These are phyloP conservation scores for Phalaenopsis aphrodite DNA, from an alignment of 106 monocot genomes.

Conservation along the genomic window DNA sequence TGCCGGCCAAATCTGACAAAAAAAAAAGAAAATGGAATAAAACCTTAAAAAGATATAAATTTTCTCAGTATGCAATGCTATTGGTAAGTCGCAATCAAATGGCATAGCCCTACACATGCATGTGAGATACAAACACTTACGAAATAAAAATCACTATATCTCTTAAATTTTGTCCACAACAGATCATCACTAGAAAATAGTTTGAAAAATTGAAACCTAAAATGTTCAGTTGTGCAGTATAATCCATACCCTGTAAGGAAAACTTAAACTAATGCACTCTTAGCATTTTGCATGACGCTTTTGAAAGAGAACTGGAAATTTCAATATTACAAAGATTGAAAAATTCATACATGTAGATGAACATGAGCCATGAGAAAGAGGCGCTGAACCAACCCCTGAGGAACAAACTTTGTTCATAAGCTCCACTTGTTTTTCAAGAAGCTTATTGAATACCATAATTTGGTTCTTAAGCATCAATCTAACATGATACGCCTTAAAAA, in stretches of 20 bases:
- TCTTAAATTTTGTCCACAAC: not conserved
- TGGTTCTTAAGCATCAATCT: slow-evolving; percentile 84
- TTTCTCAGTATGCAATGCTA: not conserved
- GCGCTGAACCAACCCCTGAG: slow-evolving; percentile 33
- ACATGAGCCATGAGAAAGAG: slow-evolving; percentile 50
- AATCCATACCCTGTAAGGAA: not conserved
- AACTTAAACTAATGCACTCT: not conserved
- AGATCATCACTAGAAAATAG: not conserved
- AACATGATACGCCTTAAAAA: slow-evolving; percentile 93
- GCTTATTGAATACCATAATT: slow-evolving; percentile 71
- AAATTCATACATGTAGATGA: slow-evolving; percentile 39
- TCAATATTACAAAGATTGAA: not conserved
- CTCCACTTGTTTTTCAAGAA: slow-evolving; percentile 75
- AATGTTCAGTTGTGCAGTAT: not conserved
- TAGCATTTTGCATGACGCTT: not conserved
- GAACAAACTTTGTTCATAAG: slow-evolving; percentile 60
- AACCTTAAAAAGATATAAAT: not conserved
- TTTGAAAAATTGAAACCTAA: not conserved
- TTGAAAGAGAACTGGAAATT: not conserved
- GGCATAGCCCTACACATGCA: not conserved
- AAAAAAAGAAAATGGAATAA: not conserved
- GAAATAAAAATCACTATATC: not conserved
- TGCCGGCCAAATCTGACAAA: no score
- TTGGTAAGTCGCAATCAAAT: not conserved
- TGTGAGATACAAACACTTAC: not conserved